Conservation (phyloP, 2,329 filamentous ascomycete genomes). For the Trichoderma aggressivum region DNA sequence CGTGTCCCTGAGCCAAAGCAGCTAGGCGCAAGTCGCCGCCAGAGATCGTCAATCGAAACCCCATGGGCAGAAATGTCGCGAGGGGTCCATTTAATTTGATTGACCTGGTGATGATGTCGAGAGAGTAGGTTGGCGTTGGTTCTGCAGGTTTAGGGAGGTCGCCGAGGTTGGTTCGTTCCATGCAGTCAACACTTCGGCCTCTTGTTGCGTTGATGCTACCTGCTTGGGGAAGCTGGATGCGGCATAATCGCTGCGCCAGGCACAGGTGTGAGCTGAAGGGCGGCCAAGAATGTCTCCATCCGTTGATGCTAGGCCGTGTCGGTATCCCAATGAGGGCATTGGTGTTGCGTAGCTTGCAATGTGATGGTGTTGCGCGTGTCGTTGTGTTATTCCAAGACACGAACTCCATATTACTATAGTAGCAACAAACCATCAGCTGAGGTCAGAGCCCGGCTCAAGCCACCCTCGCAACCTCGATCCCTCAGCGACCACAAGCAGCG, state of each 20-base stretch:
- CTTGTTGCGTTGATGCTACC: background rate
- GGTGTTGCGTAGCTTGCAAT: background rate
- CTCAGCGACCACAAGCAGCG: background rate
- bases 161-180: background rate
- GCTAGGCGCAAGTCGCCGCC: background rate
- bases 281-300: background rate
- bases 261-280: background rate
- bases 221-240: background rate
- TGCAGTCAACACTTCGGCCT: background rate
- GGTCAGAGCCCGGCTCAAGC: slow-evolving; percentile 6
- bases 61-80: slow-evolving; percentile 6
- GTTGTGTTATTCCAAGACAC: background rate
- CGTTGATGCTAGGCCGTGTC: background rate
- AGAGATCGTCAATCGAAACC: slow-evolving; percentile 9
- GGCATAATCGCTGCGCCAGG: background rate
- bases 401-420: background rate
- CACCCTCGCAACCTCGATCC: background rate
- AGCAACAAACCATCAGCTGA: slow-evolving; percentile 7
- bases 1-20: background rate
- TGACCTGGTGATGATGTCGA: background rate
- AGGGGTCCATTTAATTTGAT: slow-evolving; percentile 5
- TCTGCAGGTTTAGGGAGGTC: background rate
- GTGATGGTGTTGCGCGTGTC: background rate
- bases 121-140: background rate
- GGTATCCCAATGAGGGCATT: background rate